Base-by-base conservation (phyloP, 2,329 filamentous ascomycete species). In the Fusarium albidum region DNA sequence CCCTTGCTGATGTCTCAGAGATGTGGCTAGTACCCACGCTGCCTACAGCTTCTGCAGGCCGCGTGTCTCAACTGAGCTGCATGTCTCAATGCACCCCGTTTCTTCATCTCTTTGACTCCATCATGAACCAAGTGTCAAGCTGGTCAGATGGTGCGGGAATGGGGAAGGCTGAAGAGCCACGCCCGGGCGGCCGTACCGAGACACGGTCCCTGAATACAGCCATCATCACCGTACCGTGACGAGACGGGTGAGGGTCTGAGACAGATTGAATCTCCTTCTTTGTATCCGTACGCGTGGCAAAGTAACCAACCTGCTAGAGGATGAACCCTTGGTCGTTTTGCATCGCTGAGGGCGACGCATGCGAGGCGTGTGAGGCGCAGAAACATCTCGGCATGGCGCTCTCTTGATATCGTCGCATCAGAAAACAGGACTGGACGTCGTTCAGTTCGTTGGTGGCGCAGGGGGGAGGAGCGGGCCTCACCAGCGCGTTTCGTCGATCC, bases 21-120 rank as follows among this genome's bases (percentile, higher is more conserved):
- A 40, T 15, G 14, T 21, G 34, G 33, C 15, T n/a, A n/a, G n/a
- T n/a, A n/a, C n/a, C n/a, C n/a, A n/a, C n/a, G n/a, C n/a, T 31
- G 31, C 41, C 21, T 7, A 27, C 21, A 39, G n/a, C 35, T 34
- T 21, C 21, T 40, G 32, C 43, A 44, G 46, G 41, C 33, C 31
- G 49, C 37, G 34, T 38, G 51, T 52, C 52, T 55, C 49, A 42
- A 40, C 27, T 49, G 37, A 27, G 21, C 49, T 55, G 54, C 48
- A 46, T 61, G 54, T 55, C 49, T 52, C 26, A 51, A 46, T 14
- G 33, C 34, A 48, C 42, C 37, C 55, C 40, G 26, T 41, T 56
- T 48, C 49, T 63, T 57, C 49, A 52, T 54, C 39, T 51, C 42
- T 34, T 47, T 48, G 46, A 52, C 48, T 43, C 46, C 38, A 47